phyloP scores from a whole-genome alignment of 768 basidiomycete species.

The Obba rivulosa region DNA sequence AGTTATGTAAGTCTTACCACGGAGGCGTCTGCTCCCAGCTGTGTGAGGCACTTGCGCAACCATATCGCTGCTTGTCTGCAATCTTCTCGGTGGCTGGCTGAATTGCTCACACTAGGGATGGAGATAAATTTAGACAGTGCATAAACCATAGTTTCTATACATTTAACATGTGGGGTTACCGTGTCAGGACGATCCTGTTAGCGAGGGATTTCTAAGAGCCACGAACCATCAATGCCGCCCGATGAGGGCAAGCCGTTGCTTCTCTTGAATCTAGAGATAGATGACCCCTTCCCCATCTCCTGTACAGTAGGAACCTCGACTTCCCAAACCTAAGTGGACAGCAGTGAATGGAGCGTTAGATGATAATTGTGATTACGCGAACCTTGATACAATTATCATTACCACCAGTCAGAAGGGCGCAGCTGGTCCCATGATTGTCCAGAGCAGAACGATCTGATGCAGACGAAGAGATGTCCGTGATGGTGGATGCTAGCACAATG shows the following conservation, averaged over 20 bases:
- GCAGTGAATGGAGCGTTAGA: not conserved
- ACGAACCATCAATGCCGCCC: conserved; percentile 9
- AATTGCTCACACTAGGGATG: conserved; percentile 79
- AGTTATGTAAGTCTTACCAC: conserved; percentile 58
- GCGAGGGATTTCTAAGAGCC: too few relatives aligned
- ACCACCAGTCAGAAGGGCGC: conserved; percentile 68
- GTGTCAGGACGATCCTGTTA: too few relatives aligned
- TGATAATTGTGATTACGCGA: not conserved
- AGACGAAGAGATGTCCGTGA: conserved; percentile 31
- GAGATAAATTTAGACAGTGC: conserved; percentile 83
- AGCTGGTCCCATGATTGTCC: conserved; percentile 15
- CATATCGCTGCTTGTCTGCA: conserved; percentile 94
- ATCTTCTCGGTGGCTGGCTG: conserved; percentile 65
- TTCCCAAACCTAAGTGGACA: conserved; percentile 33
- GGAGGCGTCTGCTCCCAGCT: conserved; percentile 80
- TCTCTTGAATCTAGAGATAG: not conserved
- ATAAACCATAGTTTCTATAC: conserved; percentile 64
- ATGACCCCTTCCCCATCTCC: not conserved
- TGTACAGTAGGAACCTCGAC: conserved; percentile 22
- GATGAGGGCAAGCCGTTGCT: not conserved
- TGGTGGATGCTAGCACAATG: conserved; percentile 75
- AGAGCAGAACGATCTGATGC: not conserved
- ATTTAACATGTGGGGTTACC: too few relatives aligned
- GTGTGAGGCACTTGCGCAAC: conserved; percentile 81
- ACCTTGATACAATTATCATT: conserved; percentile 87